Evolutionary conservation across 2,329 filamentous ascomycete species (phyloP).

Genomic region (Diaporthe aspalathi): DNA sequence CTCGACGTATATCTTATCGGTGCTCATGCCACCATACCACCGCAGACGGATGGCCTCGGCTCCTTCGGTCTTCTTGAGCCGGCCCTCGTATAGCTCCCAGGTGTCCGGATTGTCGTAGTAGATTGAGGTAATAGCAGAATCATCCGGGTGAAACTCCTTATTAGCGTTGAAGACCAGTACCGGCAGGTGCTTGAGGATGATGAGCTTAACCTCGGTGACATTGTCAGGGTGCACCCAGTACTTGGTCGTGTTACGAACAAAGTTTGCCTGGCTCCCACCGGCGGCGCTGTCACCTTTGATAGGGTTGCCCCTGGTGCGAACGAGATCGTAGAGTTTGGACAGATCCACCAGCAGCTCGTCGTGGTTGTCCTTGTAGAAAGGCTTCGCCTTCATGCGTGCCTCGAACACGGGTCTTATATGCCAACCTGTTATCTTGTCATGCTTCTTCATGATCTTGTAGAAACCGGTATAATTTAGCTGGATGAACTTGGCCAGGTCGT

Average conservation of each 20-base stretch:
- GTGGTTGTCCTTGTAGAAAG: slow-evolving; percentile 99
- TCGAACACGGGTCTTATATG: slow-evolving; percentile 96
- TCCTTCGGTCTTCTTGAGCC: slow-evolving; percentile 96
- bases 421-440: slow-evolving; percentile 97
- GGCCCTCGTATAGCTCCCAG: slow-evolving; percentile 94
- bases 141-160: slow-evolving; percentile 92
- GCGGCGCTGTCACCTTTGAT: slow-evolving; percentile 92
- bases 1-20: slow-evolving; percentile 95
- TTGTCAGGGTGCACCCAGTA: slow-evolving; percentile 99
- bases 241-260: slow-evolving; percentile 96
- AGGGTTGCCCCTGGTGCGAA: slow-evolving; percentile 91
- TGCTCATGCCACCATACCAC: slow-evolving; percentile 98
- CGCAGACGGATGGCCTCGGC: slow-evolving; percentile 95
- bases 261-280: slow-evolving; percentile 92
- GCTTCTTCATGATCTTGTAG: slow-evolving; percentile 99
- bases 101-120: slow-evolving; percentile 97
- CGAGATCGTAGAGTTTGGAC: slow-evolving; percentile 93
- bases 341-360: slow-evolving; percentile 95
- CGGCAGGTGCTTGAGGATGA: slow-evolving; percentile 96
- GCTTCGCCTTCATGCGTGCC: slow-evolving; percentile 91
- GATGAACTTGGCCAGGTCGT: slow-evolving; percentile 97
- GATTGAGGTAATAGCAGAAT: slow-evolving; percentile 96
- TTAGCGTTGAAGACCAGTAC: slow-evolving; percentile 97
- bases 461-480: slow-evolving; percentile 99
- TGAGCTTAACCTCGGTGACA: slow-evolving; percentile 96